These are phyloP conservation scores for Tylopilus sp. DNA, from an alignment of 1,284 basidiomycete species.

Conservation along the genomic window DNA sequence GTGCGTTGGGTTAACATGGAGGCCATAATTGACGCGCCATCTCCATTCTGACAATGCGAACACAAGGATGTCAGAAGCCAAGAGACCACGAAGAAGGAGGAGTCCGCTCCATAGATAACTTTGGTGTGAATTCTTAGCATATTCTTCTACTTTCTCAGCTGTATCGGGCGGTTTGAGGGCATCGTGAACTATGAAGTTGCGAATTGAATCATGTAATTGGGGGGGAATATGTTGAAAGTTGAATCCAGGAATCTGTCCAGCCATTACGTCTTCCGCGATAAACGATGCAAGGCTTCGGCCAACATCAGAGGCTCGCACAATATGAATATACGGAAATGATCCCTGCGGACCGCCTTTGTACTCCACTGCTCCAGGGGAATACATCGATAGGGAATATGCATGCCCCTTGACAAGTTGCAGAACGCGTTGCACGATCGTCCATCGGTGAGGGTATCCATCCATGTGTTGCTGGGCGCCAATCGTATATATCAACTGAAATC, in stretches of 20 bases:
- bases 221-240: constrained; percentile 23
- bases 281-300: constrained; percentile 29
- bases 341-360: constrained; percentile 3
- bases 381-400: constrained; percentile 9
- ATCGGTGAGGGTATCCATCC: constrained; percentile 57
- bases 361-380: neutral
- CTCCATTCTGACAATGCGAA: constrained; percentile 52
- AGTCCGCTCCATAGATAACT: constrained; percentile 44
- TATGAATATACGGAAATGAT: constrained; percentile 45
- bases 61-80: constrained; percentile 52
- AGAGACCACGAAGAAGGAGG: constrained; percentile 55
- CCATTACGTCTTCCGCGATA: constrained; percentile 38
- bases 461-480: constrained; percentile 49
- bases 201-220: constrained; percentile 21
- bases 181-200: constrained; percentile 33
- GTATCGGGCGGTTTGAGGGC: constrained; percentile 24
- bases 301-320: constrained; percentile 30
- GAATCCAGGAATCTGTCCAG: constrained; percentile 29
- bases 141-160: constrained; percentile 21
- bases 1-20: too few species aligned
- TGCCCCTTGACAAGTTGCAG: constrained; percentile 36
- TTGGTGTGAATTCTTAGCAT: constrained; percentile 14
- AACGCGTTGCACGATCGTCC: constrained; percentile 54
- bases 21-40: constrained; percentile 64
- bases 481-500: constrained; percentile 56